Evolutionary conservation across 192 early-diverging fungal genomes (phyloP), one percentile per base, ranked within the genome.

Genomic region (Podila horticola): DNA sequence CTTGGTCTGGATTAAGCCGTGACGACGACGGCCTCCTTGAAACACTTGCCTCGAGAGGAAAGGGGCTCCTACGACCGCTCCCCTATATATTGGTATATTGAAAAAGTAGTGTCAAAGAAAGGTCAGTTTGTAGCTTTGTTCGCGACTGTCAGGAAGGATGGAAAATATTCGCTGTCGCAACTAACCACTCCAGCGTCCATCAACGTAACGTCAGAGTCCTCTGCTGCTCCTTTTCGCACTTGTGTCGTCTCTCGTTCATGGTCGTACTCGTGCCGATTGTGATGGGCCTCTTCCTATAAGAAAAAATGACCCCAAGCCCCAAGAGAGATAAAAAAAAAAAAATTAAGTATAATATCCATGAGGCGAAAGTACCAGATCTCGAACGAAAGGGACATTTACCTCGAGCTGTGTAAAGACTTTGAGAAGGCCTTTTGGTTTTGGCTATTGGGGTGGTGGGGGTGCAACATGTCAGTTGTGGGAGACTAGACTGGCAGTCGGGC

Each of bases 201-300:
- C 12, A 67, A 61, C 8, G 64, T 36, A 51, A 31, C 50, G 41
- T 41, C 58, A 5, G 55, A 55, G 19, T 61, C 59, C 3, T 60
- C 58, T 59, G 57, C 48, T 62, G 64, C 52, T 19, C 62, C 62
- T 28, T 66, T 79, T 24, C 75, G 69, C 60, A 79, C 76, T 72
- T 79, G 76, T 15, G 76, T 79, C 41, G 76, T 79, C 52, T 79
- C 76, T 45, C 76, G 38, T 48, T 79, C 76, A 49, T 79, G 76
- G 38, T 79, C 70, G 48, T 79, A 79, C 30, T 79, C 76, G 30
- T 79, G 76, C 28, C 64, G 63, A 49, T 79, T 79, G 58, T 79
- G 76, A 64, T 79, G 76, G 10, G 62, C 60, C 19, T 79, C 76
- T 36, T 79, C 76, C 76, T 79, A 64, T 20, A 63, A 20, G 24